Percentiles rank a stretch among this genome's conserved stretches.
These are phyloP conservation scores for Taiwanofungus camphoratus DNA, from an alignment of 1,284 basidiomycete species.

Conservation along the genomic window DNA sequence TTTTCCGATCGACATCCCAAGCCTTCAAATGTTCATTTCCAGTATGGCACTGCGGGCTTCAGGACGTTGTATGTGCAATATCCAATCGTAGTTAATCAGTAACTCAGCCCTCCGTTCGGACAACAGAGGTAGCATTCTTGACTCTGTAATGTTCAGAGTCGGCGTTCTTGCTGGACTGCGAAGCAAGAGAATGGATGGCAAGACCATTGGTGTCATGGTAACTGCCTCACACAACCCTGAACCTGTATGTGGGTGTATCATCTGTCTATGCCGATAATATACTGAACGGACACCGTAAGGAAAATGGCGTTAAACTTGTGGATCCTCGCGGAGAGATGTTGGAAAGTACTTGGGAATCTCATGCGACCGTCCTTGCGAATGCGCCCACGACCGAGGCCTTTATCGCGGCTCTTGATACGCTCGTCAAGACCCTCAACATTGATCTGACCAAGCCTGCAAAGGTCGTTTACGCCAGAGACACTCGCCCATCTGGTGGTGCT, in stretches of 20 bases:
- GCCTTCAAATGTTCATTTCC: slow-evolving; percentile 57
- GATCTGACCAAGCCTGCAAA: slow-evolving; percentile 74
- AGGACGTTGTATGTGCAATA: slow-evolving; percentile 73
- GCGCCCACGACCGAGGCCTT: slow-evolving; percentile 72
- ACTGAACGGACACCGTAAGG: slow-evolving; percentile 41
- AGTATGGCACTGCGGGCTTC: slow-evolving; percentile 96
- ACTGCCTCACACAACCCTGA: slow-evolving; percentile 99
- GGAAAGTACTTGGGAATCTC: slow-evolving; percentile 88
- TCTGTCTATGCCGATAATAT: slow-evolving; percentile 1
- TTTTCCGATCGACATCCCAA: slow-evolving; percentile 60
- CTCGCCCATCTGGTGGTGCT: slow-evolving; percentile 81
- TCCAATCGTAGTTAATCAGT: not conserved
- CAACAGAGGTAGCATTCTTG: slow-evolving; percentile 72
- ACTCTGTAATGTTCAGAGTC: slow-evolving; percentile 90
- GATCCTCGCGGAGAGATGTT: slow-evolving; percentile 99
- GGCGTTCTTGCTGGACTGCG: slow-evolving; percentile 88
- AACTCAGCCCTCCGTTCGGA: not conserved
- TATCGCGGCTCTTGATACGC: slow-evolving; percentile 55
- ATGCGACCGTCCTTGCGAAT: slow-evolving; percentile 91
- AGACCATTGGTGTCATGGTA: slow-evolving; percentile 96
- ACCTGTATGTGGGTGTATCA: slow-evolving; percentile 47
- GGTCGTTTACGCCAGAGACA: slow-evolving; percentile 92
- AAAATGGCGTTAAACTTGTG: slow-evolving; percentile 98
- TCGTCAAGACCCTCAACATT: slow-evolving; percentile 70
- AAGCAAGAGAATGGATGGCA: slow-evolving; percentile 87